Base-by-base conservation (phyloP, 768 basidiomycete species). In the Suillus paluster region DNA sequence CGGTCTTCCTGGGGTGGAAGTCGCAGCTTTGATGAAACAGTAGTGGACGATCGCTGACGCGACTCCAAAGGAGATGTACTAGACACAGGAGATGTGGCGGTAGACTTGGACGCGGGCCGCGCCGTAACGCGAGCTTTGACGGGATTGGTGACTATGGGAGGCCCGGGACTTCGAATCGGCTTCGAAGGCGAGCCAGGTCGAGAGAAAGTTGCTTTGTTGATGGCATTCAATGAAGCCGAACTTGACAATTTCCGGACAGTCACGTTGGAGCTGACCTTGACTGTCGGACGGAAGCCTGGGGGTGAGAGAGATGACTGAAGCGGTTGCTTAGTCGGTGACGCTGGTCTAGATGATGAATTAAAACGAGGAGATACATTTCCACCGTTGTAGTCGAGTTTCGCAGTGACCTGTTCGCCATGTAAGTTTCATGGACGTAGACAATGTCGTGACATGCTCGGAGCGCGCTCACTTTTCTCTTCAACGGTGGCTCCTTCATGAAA, bases 181-280 rank as follows among this genome's bases (percentile, higher is more conserved):
- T 79, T 78, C 62, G 75, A 71, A 42, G 79, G 79, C 2, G 79
- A 77, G 15, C 69, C 66, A 7, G 79, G 73, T 68, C 77, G 57
- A 78, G 86, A 64, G 79, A 81, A 30, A 19, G 49, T 67, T 52
- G 65, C 58, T 10, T 48, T 65, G 23, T 63, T 49, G 23, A 55
- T 25, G 12, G 60, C n/a, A 21, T 10, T 55, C 11, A 70, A 63
- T 11, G 74, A 63, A 38, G 62, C 67, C 52, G 71, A 63, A 36
- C 71, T 68, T 50, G 70, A 64, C 1, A 64, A 50, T 48, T 72
- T 75, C 41, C 75, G 70, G 50, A 71, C 58, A 4, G 81, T 80
- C 39, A 84, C 84, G 66, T 79, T 84, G 63, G 77, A 81, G 67
- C 85, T 89, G 42, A 90, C 79, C 73, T 87, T 90, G 61, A 85